These are phyloP conservation scores for Ettlia oleoabundans DNA, from an alignment of 139 green algal species.

Conservation along the genomic window DNA sequence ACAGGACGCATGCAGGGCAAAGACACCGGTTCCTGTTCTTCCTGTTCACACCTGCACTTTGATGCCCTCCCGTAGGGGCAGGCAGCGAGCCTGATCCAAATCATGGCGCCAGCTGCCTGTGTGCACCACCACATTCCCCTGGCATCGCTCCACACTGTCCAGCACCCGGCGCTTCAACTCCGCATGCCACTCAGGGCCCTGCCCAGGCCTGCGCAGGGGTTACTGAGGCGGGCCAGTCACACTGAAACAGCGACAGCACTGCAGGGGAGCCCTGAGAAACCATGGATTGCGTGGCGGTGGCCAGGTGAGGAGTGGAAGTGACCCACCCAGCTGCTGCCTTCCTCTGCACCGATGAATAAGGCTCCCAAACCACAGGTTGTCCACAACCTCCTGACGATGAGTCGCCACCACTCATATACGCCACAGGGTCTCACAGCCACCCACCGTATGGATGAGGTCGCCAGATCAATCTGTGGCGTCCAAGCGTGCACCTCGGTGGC, in stretches of 20 bases:
- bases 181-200: slow-evolving; percentile 43
- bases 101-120: slow-evolving; percentile 85
- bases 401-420: too few relatives aligned
- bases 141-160: slow-evolving; percentile 30
- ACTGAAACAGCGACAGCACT: background rate
- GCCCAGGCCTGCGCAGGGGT: slow-evolving; percentile 35
- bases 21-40: too few relatives aligned
- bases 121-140: slow-evolving; percentile 42
- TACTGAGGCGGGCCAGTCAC: background rate
- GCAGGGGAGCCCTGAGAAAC: too few relatives aligned
- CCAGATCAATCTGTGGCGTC: slow-evolving; percentile 78
- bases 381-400: too few relatives aligned
- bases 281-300: too few relatives aligned
- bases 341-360: too few relatives aligned
- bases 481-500: slow-evolving; percentile 88
- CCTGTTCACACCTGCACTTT: slow-evolving; percentile 33
- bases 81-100: slow-evolving; percentile 63
- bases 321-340: too few relatives aligned
- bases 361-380: too few relatives aligned
- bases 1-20: too few relatives aligned
- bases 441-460: slow-evolving; percentile 57
- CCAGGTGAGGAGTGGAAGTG: too few relatives aligned
- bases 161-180: slow-evolving; percentile 55
- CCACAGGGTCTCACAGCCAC: too few relatives aligned
- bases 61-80: slow-evolving; percentile 5